A percentile compares a stretch with the other conserved stretches of the same genome.
Evolutionary conservation across 306 rosid species (phyloP).

Genomic region (Echinosophora koreensis): DNA sequence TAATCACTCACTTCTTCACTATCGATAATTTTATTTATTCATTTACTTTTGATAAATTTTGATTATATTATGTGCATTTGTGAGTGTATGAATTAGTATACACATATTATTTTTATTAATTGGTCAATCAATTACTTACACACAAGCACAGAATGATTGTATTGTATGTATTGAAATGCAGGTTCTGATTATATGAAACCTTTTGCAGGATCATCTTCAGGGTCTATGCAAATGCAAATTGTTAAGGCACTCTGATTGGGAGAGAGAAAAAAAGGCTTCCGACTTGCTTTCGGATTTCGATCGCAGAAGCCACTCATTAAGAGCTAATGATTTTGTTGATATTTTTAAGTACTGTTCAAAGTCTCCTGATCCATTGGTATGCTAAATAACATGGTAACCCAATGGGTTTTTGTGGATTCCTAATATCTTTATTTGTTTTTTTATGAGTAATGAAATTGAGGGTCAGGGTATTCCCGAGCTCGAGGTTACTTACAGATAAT

Average conservation of each 20-base stretch:
- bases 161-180: slow-evolving; percentile 43
- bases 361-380: slow-evolving; percentile 89
- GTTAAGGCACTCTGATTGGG: slow-evolving; percentile 69
- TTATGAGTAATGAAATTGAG: background rate
- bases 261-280: slow-evolving; percentile 68
- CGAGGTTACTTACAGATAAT: background rate
- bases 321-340: slow-evolving; percentile 65
- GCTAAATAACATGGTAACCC: slow-evolving; percentile 37
- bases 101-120: background rate
- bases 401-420: background rate
- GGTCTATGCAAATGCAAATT: slow-evolving; percentile 61
- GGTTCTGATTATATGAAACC: slow-evolving; percentile 45
- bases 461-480: background rate
- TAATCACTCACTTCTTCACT: background rate
- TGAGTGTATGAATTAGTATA: background rate
- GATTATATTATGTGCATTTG: background rate
- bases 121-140: slow-evolving; percentile 3
- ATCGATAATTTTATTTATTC: background rate
- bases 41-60: background rate
- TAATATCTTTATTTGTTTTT: background rate
- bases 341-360: slow-evolving; percentile 71
- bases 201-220: slow-evolving; percentile 47
- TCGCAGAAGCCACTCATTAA: slow-evolving; percentile 54
- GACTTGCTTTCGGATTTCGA: slow-evolving; percentile 66
- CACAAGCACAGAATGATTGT: background rate